Evolutionary conservation across 805 yeast species (phyloP).

Genomic region (Pichia eremophila): DNA sequence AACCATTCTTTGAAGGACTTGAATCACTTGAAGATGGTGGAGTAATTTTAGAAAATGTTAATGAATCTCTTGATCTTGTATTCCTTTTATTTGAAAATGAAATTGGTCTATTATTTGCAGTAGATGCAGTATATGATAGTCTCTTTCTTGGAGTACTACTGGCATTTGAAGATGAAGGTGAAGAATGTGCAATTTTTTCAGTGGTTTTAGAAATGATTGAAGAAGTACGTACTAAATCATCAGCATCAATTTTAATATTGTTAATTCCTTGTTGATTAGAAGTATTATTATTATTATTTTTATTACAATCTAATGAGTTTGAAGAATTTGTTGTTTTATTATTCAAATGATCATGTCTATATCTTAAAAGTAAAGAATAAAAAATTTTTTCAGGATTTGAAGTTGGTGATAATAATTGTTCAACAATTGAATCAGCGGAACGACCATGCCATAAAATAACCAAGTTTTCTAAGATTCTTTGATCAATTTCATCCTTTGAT

Average conservation of each 20-base stretch:
- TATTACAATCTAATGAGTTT: not conserved
- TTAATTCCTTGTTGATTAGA: slow-evolving; percentile 1
- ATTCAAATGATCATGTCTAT: slow-evolving; percentile 26
- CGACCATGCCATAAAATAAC: slow-evolving; percentile 53
- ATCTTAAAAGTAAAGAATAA: slow-evolving; percentile 27
- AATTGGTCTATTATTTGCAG: slow-evolving; percentile 38
- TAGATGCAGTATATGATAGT: slow-evolving; percentile 34
- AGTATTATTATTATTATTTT: too few relatives aligned
- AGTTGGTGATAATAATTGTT: slow-evolving; percentile 20
- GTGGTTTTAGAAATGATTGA: slow-evolving; percentile 24
- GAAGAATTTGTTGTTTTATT: not conserved
- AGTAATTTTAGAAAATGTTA: not conserved
- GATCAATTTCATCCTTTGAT: slow-evolving; percentile 39
- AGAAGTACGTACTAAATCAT: slow-evolving; percentile 21
- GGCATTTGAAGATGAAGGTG: slow-evolving; percentile 2
- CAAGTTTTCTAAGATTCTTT: slow-evolving; percentile 43
- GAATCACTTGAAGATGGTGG: slow-evolving; percentile 1
- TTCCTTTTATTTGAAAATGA: slow-evolving; percentile 31
- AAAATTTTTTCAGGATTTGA: slow-evolving; percentile 31
- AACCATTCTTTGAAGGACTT: not conserved
- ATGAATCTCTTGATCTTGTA: slow-evolving; percentile 12
- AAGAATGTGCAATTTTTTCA: slow-evolving; percentile 7
- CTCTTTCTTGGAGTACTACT: slow-evolving; percentile 26
- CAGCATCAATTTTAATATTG: slow-evolving; percentile 12
- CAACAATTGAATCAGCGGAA: slow-evolving; percentile 27